Conservation (phyloP, 768 basidiomycete species). For the Exidia glandulosa region DNA sequence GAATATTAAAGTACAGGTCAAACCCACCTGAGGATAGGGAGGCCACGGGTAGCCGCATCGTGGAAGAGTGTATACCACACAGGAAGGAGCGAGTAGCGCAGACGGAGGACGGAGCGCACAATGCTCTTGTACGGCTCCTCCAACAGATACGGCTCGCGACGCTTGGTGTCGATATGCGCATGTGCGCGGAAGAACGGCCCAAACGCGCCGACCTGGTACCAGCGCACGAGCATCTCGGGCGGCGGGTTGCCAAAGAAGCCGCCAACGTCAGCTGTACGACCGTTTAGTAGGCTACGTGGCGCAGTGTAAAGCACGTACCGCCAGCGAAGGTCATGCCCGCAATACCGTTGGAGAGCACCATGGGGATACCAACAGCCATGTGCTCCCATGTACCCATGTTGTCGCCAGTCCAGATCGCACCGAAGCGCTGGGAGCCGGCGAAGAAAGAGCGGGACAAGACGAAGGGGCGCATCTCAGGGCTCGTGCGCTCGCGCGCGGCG, state of each 20-base stretch:
- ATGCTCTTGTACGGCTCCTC: slow-evolving; percentile 84
- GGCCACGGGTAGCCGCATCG: slow-evolving; percentile 69
- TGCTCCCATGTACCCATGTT: slow-evolving; percentile 50
- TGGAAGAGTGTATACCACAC: slow-evolving; percentile 98
- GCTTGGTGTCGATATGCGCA: slow-evolving; percentile 34
- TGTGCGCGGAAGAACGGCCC: slow-evolving; percentile 68
- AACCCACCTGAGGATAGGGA: slow-evolving; percentile 70
- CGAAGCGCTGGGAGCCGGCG: slow-evolving; percentile 50
- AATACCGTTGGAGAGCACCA: slow-evolving; percentile 67
- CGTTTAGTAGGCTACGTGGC: too few relatives aligned
- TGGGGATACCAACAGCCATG: slow-evolving; percentile 49
- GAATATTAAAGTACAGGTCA: not conserved
- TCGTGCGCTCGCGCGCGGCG: slow-evolving; percentile 65
- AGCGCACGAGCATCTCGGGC: slow-evolving; percentile 58
- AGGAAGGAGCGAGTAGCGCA: slow-evolving; percentile 43
- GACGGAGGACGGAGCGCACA: slow-evolving; percentile 63
- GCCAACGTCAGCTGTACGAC: slow-evolving; percentile 69
- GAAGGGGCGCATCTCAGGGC: slow-evolving; percentile 48
- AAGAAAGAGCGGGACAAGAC: slow-evolving; percentile 68
- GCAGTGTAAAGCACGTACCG: too few relatives aligned
- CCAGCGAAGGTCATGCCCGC: slow-evolving; percentile 88
- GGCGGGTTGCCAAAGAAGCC: slow-evolving; percentile 58
- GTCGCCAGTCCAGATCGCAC: slow-evolving; percentile 70
- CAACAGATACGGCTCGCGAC: slow-evolving; percentile 86
- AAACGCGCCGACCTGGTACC: slow-evolving; percentile 70